Conservation (phyloP, 1,139 yeast genomes). For the Citeromyces hawaiiensis region DNA sequence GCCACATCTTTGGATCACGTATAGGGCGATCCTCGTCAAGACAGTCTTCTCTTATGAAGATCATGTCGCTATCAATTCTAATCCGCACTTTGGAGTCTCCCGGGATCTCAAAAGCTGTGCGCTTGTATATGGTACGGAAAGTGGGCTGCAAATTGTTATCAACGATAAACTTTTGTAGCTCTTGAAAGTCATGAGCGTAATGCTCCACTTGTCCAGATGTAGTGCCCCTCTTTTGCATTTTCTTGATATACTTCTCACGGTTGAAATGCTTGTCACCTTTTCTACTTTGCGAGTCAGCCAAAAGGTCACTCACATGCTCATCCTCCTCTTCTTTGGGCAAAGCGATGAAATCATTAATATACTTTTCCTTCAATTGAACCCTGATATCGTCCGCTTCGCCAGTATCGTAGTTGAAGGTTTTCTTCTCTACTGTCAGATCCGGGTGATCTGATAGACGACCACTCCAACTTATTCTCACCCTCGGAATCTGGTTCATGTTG, state of each 20-base stretch:
- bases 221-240: constrained; percentile 40
- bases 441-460: constrained; percentile 71
- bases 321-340: constrained; percentile 3
- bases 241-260: constrained; percentile 22
- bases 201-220: constrained; percentile 26
- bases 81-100: constrained; percentile 79
- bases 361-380: constrained; percentile 66
- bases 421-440: constrained; percentile 70
- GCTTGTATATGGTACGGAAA: constrained; percentile 71
- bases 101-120: constrained; percentile 96
- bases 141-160: constrained; percentile 70
- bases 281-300: constrained; percentile 3
- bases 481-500: constrained; percentile 55
- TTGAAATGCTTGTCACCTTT: constrained; percentile 10
- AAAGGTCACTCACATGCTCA: neutral
- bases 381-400: constrained; percentile 43
- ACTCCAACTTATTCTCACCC: constrained; percentile 83
- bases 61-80: constrained; percentile 77
- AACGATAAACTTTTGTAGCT: constrained; percentile 48
- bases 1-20: constrained; percentile 86
- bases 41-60: constrained; percentile 82
- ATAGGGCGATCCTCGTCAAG: constrained; percentile 78
- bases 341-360: constrained; percentile 45
- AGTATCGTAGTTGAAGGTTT: constrained; percentile 45
- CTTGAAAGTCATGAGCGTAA: constrained; percentile 38